phyloP scores from a whole-genome alignment of 164 flowering plant species.

The Magnolia changhungtana region DNA sequence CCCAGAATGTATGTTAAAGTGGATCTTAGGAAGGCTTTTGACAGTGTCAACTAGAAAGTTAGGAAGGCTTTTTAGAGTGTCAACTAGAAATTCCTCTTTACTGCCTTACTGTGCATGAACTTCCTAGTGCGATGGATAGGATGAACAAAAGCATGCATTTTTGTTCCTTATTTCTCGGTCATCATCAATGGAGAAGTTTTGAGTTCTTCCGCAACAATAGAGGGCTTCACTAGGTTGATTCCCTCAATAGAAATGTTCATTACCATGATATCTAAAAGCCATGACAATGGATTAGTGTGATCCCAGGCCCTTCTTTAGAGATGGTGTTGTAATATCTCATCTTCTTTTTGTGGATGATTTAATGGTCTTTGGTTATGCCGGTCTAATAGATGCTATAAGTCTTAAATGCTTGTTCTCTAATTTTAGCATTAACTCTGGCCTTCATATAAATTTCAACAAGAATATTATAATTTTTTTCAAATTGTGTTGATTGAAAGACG shows the following conservation, averaged over 20 bases:
- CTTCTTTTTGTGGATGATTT: background rate
- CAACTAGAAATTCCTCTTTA: too few relatives aligned
- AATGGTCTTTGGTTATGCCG: background rate
- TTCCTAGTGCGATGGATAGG: too few relatives aligned
- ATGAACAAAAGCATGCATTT: too few relatives aligned
- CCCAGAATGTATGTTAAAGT: background rate
- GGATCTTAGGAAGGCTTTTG: background rate
- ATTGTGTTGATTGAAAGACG: background rate
- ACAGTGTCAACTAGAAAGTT: background rate
- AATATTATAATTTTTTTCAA: background rate
- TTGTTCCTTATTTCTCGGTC: too few relatives aligned
- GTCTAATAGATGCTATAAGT: too few relatives aligned
- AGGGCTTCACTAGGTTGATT: too few relatives aligned
- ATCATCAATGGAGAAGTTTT: too few relatives aligned
- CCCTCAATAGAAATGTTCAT: too few relatives aligned
- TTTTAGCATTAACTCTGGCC: background rate
- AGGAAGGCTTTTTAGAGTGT: background rate
- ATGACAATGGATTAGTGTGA: too few relatives aligned
- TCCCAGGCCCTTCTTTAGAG: background rate
- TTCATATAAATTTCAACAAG: background rate
- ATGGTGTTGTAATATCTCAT: background rate
- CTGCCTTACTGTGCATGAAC: too few relatives aligned
- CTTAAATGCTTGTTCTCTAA: background rate
- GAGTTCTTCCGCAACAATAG: too few relatives aligned
- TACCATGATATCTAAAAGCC: too few relatives aligned